These are phyloP conservation scores for Triticum dicoccoides DNA, from an alignment of 176 grass and related monocot genomes.

Conservation along the genomic window DNA sequence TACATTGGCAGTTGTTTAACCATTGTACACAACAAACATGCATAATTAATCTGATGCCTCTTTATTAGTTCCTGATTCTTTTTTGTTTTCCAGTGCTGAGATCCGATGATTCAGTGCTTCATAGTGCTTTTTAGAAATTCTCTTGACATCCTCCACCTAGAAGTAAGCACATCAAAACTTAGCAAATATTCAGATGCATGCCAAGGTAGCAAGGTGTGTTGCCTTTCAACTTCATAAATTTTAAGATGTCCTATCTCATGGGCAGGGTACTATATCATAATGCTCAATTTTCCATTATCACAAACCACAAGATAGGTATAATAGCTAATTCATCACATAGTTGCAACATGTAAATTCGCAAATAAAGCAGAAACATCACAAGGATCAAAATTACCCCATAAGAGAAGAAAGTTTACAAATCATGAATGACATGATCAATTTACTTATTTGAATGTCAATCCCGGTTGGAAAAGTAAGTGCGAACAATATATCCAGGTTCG, in stretches of 20 bases:
- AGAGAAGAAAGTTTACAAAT: constrained; percentile 23
- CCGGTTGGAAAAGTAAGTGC: not conserved
- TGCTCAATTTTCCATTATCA: not conserved
- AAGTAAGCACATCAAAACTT: constrained; percentile 36
- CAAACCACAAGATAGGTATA: not conserved
- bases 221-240: not conserved
- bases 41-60: constrained; percentile 45
- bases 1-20: constrained; percentile 7
- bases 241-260: not conserved
- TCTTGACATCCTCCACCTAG: constrained; percentile 59
- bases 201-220: not conserved
- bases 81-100: constrained; percentile 48
- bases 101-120: constrained; percentile 50
- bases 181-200: constrained; percentile 15
- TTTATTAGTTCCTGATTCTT: constrained; percentile 37
- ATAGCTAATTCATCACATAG: not conserved
- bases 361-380: constrained; percentile 17
- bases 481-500: not conserved
- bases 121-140: constrained; percentile 47
- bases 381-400: not conserved
- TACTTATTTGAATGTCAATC: not conserved
- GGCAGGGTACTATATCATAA: not conserved
- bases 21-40: constrained; percentile 13
- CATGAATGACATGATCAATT: constrained; percentile 9
- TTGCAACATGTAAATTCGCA: not conserved